Percentiles rank a stretch among this genome's conserved stretches.
phyloP scores from a whole-genome alignment of 2,329 filamentous ascomycete genomes.

The Pleomassaria siparia region DNA sequence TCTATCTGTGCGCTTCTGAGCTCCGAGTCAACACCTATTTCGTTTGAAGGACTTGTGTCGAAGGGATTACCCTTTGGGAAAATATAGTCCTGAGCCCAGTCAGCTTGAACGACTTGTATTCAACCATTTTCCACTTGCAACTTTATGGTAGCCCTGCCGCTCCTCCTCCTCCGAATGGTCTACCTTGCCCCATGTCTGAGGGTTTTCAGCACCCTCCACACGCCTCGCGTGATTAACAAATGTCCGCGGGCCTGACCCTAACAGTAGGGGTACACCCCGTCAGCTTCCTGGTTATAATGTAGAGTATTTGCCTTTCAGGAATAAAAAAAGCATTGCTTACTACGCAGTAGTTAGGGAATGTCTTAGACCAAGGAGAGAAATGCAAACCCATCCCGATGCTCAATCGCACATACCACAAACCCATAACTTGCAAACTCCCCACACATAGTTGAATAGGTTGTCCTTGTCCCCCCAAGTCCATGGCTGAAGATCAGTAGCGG shows the following conservation, averaged over 20 bases:
- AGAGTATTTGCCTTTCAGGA: too few species aligned
- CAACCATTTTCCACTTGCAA: constrained; percentile 43
- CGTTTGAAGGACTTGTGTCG: constrained; percentile 56
- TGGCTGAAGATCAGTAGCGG: constrained; percentile 68
- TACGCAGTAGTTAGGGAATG: too few species aligned
- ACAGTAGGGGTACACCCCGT: too few species aligned
- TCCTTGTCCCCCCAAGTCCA: constrained; percentile 64
- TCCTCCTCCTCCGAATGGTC: constrained; percentile 44
- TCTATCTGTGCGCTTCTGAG: constrained; percentile 64
- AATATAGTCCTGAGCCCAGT: constrained; percentile 56
- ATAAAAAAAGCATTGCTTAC: too few species aligned
- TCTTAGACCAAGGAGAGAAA: too few species aligned
- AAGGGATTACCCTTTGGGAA: constrained; percentile 57
- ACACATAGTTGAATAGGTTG: constrained; percentile 64
- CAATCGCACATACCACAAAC: constrained; percentile 65
- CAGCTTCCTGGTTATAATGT: too few species aligned
- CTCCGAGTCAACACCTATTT: constrained; percentile 61
- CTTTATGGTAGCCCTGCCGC: constrained; percentile 48
- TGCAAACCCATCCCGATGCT: constrained; percentile 70
- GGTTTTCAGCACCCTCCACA: constrained; percentile 34
- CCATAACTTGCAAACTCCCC: constrained; percentile 68
- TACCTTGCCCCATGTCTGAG: constrained; percentile 29
- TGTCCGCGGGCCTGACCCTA: constrained; percentile 61
- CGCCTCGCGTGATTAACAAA: constrained; percentile 59
- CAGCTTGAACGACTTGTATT: too few species aligned